phyloP scores from a whole-genome alignment of 257 asterid species.

The Penstemon newberryi region DNA sequence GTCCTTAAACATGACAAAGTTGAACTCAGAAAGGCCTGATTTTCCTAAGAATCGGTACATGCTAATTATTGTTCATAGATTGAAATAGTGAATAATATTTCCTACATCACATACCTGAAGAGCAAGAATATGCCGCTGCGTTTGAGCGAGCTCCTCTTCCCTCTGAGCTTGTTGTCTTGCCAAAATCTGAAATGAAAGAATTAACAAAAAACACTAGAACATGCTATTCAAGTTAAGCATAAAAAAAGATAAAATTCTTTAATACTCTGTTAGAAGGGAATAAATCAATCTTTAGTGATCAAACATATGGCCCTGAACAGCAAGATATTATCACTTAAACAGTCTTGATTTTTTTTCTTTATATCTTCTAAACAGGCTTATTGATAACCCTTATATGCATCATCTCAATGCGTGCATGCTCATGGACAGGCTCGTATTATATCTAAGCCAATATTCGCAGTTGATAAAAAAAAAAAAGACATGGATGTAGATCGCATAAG shows the following conservation, averaged over 20 bases:
- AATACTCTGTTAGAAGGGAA: neutral
- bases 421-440: neutral
- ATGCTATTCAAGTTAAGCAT: constrained; percentile 14
- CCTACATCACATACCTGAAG: constrained; percentile 63
- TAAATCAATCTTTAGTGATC: neutral
- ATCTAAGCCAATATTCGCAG: neutral
- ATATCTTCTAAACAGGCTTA: neutral
- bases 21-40: constrained; percentile 8
- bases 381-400: neutral
- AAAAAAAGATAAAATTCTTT: constrained; percentile 10
- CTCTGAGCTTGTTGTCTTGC: constrained; percentile 99
- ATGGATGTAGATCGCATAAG: neutral
- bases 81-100: constrained; percentile 25
- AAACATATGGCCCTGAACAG: constrained; percentile 4
- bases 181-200: constrained; percentile 63
- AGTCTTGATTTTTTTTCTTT: too few relatives aligned
- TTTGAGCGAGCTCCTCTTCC: constrained; percentile 97
- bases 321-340: constrained; percentile 4
- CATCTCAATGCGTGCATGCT: constrained; percentile 11
- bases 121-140: constrained; percentile 96
- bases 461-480: neutral
- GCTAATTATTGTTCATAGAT: neutral
- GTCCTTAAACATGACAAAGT: constrained; percentile 18
- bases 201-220: constrained; percentile 24
- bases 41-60: neutral